Evolutionary conservation across 345 rosid genomes (phyloP).

Genomic region (Ailanthus altissimus): DNA sequence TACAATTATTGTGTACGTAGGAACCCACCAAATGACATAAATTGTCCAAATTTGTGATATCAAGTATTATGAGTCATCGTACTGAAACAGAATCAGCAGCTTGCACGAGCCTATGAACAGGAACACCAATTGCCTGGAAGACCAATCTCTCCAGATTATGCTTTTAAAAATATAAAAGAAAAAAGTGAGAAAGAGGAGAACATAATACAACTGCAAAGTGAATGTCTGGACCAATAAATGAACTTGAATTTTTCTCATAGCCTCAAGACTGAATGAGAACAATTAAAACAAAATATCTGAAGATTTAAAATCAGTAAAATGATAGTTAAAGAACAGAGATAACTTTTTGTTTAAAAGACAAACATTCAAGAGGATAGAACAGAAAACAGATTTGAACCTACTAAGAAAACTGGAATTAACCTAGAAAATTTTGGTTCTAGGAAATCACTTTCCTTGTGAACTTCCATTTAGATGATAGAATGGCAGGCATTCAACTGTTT

Average conservation of each 20-base stretch:
- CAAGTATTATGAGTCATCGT: conserved; percentile 11
- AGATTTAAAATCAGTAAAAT: neutral
- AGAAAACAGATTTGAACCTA: neutral
- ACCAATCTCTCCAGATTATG: conserved; percentile 14
- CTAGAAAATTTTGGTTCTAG: too few relatives aligned
- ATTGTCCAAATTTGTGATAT: neutral
- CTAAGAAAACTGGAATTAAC: neutral
- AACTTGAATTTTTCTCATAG: neutral
- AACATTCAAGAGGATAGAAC: neutral
- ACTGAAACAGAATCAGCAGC: conserved; percentile 94
- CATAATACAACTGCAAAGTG: neutral
- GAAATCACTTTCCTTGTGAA: too few relatives aligned
- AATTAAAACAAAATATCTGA: neutral
- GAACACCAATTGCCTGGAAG: conserved; percentile 82
- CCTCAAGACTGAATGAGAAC: neutral
- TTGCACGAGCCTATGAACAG: conserved; percentile 73
- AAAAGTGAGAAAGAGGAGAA: neutral
- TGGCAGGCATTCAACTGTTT: neutral
- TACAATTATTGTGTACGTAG: neutral
- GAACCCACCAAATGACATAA: neutral
- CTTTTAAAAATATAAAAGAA: neutral
- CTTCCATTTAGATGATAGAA: neutral
- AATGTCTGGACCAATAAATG: neutral
- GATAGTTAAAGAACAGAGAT: neutral
- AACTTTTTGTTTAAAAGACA: too few relatives aligned